Evolutionary conservation across 169 alveolate species (phyloP), one percentile per base, ranked within the genome.

Genomic region (Cytauxzoon felis): DNA sequence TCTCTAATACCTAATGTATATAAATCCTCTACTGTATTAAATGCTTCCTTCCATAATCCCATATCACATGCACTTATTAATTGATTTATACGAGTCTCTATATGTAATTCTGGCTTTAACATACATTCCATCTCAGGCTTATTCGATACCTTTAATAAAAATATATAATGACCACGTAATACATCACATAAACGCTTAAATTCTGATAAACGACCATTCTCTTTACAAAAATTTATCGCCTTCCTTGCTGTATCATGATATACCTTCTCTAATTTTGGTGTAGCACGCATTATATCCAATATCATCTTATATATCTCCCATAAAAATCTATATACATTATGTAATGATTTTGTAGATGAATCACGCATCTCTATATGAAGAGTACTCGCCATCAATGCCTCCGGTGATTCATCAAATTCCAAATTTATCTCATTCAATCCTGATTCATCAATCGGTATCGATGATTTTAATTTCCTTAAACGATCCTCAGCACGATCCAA

Each of bases 261-360:
- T 42, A 95, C 95, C 48, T 87, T 87, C 65, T 95, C 97, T 73
- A 96, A 87, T 87, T 90, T 91, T 13, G 98, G 95, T 47, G 96
- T 93, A 30, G 95, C 93, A 40, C 97, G 84, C 58, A 95, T 88
- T 38, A 94, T 90, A 64, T 96, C 99, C 49, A 96, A 83, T 57
- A 94, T 87, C 83, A 93, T 95, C 70, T 93, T 93, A 81, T 95
- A 96, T 6, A 95, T 92, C 49, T 96, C 99, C 97, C 97, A 92
- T 45, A 92, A 87, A 79, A 93, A 92, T 62, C 94, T 88, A 64
- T 87, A 91, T 29, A 92, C 88, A 34, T 88, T 81, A 59, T 89
- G 92, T 63, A 89, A 65, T 26, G 78, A 63, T 63, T 89, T 65
- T 45, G 87, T 90, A 32, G 78, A 68, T n/a, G 86, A 82, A 16